Base-by-base conservation (phyloP, 2,329 filamentous ascomycete genomes). In the Coniella lustricola region DNA sequence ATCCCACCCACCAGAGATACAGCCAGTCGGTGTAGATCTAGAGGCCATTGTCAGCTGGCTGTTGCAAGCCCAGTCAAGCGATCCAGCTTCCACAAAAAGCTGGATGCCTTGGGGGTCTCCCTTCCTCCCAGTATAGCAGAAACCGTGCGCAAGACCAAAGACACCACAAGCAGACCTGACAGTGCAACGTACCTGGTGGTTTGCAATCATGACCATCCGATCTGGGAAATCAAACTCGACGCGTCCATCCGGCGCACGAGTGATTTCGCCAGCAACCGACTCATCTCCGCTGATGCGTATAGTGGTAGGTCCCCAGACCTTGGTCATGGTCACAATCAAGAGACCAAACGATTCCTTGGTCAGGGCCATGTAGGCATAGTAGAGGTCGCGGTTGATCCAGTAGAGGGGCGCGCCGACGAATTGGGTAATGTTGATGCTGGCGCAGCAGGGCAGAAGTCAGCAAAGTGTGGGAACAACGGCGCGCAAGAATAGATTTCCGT, bases 1-100 rank as follows among this genome's bases (percentile, higher is more conserved):
- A 95, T n/a, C 83, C 87, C 21, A 89, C 83, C 89, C 89, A 95
- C 89, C 89, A 95, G 7, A 95, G 77, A 62, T 95, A 95, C 8
- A 94, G 68, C 89, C 88, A 95, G 67, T 95, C 88, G 8, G 88
- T 91, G 62, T 95, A 94, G 45, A 94, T 82, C 77, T 38, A 21
- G 10, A 29, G 10, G 25, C 5, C 25, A 29, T 10, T 29, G 25
- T 29, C 25, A 29, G 25, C 25, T 29, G 10, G 5, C 25, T 29
- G 25, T 29, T 29, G 25, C 25, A 29, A 29, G 25, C 25, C 77
- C 56, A 20, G 33, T 7, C 33, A 35, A 35, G 33, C n/a, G 29
- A 32, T 32, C n/a, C n/a, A n/a, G n/a, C 32, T 4, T 4, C 10
- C 4, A 34, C 32, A n/a, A 12, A 34, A 9, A 34, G 16, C 10